Evolutionary conservation across 2,329 filamentous ascomycete genomes (phyloP), one percentile per base, ranked within the genome.

Genomic region (Sporothrix pseudoabietina): DNA sequence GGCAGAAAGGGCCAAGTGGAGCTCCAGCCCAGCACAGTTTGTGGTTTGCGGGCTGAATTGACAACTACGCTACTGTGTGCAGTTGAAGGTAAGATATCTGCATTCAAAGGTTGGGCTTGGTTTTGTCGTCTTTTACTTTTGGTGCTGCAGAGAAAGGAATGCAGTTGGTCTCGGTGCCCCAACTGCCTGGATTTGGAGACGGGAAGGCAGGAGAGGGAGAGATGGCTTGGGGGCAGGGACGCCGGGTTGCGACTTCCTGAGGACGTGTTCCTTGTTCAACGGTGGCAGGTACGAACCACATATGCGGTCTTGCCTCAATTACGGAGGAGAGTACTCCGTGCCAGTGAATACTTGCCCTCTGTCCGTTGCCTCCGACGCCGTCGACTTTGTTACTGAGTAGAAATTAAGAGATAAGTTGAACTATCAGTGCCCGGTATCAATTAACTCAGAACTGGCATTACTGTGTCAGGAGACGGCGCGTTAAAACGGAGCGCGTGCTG

Each of bases 1-100:
- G 39, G 41, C 39, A 66, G 63, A 66, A 49, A 49, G 63, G n/a
- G 30, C 32, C 26, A 39, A 59, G 68, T 70, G 68, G 68, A 26
- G 39, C 39, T 19, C 35, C 57, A 61, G 12, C 16, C 19, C 30
- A 39, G 66, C 7, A 3, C n/a, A 19, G 12, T n/a, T 22, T 19
- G 6, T 30, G 19, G 12, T n/a, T 22, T 19, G 6, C 30, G 14
- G 1, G 14, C 16, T 22, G 63, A 6, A 30, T 22, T 22, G 63
- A 39, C 9, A 32, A 61, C 7, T 55, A n/a, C 26, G 39, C 7
- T 55, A n/a, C 26, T 26, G 26, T 26, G 26, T 26, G 26, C 26
- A 22, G 35, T 35, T 8, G 35, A 35, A 35, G 35, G 35, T 19
- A 55, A 26, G 26, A 26, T 26, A 26, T 26, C 26, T 26, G 4